Conservation (phyloP, 495 filamentous ascomycete genomes). For the Penicillium verhagenii region DNA sequence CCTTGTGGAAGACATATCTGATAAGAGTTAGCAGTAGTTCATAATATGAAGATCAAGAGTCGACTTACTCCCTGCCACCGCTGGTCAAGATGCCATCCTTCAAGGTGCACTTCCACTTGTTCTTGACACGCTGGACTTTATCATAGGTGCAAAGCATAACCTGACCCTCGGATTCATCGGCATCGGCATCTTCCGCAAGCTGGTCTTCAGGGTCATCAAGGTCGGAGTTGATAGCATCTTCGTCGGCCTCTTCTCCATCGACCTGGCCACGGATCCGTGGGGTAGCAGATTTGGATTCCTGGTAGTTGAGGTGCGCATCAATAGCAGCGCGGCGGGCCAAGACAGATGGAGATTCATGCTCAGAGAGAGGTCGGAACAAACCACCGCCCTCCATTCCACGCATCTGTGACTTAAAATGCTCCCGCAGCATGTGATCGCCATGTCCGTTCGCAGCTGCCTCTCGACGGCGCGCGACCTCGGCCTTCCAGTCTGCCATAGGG, state of each 20-base stretch:
- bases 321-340: constrained; percentile 12
- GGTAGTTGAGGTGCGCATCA: constrained; percentile 6
- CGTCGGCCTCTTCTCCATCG: constrained; percentile 77
- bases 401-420: constrained; percentile 53
- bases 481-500: constrained; percentile 53
- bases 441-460: constrained; percentile 62
- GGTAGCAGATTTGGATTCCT: background rate
- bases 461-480: constrained; percentile 54
- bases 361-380: constrained; percentile 65
- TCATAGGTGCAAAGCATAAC: constrained; percentile 99
- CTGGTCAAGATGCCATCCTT: constrained; percentile 95
- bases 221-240: constrained; percentile 98
- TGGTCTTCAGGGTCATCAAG: constrained; percentile 93
- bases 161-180: constrained; percentile 76
- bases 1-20: constrained; percentile 96
- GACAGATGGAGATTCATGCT: constrained; percentile 31
- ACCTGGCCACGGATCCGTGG: constrained; percentile 43
- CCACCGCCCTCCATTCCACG: constrained; percentile 76
- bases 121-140: constrained; percentile 98
- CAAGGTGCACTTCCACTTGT: constrained; percentile 99
- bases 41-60: background rate
- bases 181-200: constrained; percentile 68
- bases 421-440: constrained; percentile 41
- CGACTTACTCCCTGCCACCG: constrained; percentile 77
- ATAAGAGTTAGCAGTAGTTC: constrained; percentile 2